Evolutionary conservation across 306 rosid species (phyloP), one percentile per base, ranked within the genome.

Genomic region (Glycine soja): DNA sequence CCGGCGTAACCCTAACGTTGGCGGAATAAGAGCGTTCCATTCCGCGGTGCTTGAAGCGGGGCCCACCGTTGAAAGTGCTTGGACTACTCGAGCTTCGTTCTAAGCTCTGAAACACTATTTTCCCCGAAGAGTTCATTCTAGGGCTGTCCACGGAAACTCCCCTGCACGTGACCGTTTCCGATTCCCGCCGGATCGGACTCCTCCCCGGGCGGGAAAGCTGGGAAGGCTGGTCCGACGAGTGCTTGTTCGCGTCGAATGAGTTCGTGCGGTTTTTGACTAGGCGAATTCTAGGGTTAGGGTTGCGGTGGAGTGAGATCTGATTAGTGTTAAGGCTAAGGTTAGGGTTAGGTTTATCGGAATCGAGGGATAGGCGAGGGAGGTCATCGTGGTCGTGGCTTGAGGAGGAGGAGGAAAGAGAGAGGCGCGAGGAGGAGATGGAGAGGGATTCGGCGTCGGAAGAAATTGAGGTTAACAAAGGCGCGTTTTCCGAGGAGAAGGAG

Each of bases 41-140:
- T 10, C 98, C 98, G 10, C 99, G 86, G 66, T 89, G 89, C 83
- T 96, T 96, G 75, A 86, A 84, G 42, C 92, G 83, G 1, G 98
- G 98, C 6, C 97, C 99, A 24, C 99, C 98, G 38, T 91, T 91
- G 86, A 96, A 96, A 82, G 91, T 91, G 50, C 99, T 91, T 0
- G 99, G 99, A 32, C 97, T 92, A 70, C 99, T 96, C 7, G 99
- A 96, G 87, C 99, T 96, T 43, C 99, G 81, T 52, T 96, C 98
- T 57, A 96, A 70, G 85, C 97, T 96, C 64, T 93, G 98, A 65
- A 96, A 96, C 14, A 96, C 97, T 52, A 96, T 92, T 71, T 96
- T 96, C 3, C 99, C 99, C 0, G 98, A 96, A 0, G 99, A 93
- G 85, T 92, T 96, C 93, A 96, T 88, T 51, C 99, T 83, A 1